Percentiles rank a stretch among this genome's conserved stretches.
These are phyloP conservation scores for Avena eriantha DNA, from an alignment of 176 grass and related monocot genomes.

Conservation along the genomic window DNA sequence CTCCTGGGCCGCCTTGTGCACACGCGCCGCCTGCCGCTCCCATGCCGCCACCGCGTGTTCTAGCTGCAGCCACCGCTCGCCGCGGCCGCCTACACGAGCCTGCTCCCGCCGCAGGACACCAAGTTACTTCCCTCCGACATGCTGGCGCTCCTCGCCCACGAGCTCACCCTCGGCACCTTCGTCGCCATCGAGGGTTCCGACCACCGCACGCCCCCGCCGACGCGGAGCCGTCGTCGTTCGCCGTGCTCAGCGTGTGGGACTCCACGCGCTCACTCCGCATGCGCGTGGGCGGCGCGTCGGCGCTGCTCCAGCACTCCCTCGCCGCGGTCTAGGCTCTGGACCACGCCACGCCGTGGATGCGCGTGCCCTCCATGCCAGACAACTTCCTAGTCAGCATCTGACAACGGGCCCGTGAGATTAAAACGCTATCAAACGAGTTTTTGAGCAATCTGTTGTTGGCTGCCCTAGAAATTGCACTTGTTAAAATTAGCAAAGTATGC, in stretches of 20 bases:
- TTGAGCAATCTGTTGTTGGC: too few relatives aligned
- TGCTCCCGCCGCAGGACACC: conserved; percentile 40
- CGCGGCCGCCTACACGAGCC: conserved; percentile 42
- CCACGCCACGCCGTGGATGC: conserved; percentile 56
- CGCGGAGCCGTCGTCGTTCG: conserved; percentile 47
- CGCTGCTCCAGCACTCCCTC: conserved; percentile 45
- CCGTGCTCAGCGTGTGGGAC: conserved; percentile 75
- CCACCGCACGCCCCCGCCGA: not conserved
- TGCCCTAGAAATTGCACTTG: too few relatives aligned
- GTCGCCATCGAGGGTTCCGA: conserved; percentile 46
- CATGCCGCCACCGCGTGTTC: conserved; percentile 43
- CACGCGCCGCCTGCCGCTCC: too few relatives aligned
- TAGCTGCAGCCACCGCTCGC: conserved; percentile 51
- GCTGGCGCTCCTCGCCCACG: conserved; percentile 63
- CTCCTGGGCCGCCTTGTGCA: conserved; percentile 70
- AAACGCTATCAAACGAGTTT: too few relatives aligned
- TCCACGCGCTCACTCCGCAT: conserved; percentile 56
- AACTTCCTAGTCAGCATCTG: conserved; percentile 19
- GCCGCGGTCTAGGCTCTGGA: conserved; percentile 57
- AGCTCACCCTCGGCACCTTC: conserved; percentile 73
- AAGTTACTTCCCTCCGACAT: conserved; percentile 83
- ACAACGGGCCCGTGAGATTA: too few relatives aligned
- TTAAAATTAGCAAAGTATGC: too few relatives aligned
- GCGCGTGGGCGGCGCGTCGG: conserved; percentile 46
- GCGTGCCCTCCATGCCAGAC: conserved; percentile 67